Conservation (phyloP, 345 rosid species). For the Theobroma cacao region DNA sequence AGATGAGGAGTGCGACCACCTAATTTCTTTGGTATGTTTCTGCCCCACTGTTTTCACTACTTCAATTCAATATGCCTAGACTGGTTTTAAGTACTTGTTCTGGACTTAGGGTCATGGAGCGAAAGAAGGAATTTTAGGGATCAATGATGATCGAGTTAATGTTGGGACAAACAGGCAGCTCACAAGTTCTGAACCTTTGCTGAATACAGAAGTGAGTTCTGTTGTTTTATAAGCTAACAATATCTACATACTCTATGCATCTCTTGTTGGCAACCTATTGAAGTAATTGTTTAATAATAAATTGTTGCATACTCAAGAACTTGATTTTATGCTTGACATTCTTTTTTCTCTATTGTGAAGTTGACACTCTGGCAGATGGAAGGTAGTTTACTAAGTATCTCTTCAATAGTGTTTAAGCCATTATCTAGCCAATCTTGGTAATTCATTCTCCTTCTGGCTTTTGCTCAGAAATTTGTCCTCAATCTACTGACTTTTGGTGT, state of each 20-base stretch:
- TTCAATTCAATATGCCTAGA: not conserved
- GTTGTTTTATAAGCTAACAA: not conserved
- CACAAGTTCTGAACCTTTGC: conserved; percentile 31
- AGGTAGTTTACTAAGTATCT: not conserved
- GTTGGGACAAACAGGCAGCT: conserved; percentile 28
- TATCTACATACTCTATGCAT: not conserved
- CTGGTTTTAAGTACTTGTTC: conserved; percentile 11
- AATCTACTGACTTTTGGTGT: not conserved
- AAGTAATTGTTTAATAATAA: not conserved
- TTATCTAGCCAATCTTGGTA: not conserved
- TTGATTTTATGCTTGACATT: not conserved
- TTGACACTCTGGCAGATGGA: not conserved
- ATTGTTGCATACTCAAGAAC: not conserved
- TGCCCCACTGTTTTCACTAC: not conserved
- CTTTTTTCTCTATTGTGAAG: not conserved
- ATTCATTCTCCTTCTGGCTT: not conserved
- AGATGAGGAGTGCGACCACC: conserved; percentile 76
- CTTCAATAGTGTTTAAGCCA: not conserved
- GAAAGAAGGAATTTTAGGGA: conserved; percentile 19
- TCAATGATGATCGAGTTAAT: conserved; percentile 24
- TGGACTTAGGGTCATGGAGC: conserved; percentile 36
- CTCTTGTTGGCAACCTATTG: not conserved
- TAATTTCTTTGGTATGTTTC: conserved; percentile 56
- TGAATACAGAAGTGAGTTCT: conserved; percentile 42
- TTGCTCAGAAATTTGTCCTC: not conserved